Evolutionary conservation across 371 early-diverging fungal genomes (phyloP).

Genomic region (Chytridium lagenaria): DNA sequence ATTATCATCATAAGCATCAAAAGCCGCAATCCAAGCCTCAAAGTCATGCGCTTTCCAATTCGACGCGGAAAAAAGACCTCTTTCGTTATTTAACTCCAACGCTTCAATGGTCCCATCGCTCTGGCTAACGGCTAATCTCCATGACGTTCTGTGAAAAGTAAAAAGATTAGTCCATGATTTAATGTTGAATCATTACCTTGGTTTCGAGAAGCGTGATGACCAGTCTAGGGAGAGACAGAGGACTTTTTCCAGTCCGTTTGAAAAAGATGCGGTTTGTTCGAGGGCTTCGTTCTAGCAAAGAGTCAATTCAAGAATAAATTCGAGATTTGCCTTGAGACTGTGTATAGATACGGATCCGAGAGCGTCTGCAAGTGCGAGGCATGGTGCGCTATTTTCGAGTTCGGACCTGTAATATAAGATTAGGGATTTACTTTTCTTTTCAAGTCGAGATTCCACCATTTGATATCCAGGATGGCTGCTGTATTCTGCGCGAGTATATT

Average conservation of each 20-base stretch:
- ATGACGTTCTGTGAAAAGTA: conserved; percentile 1
- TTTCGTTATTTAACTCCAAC: conserved; percentile 37
- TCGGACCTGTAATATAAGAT: conserved; percentile 23
- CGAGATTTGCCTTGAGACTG: conserved; percentile 31
- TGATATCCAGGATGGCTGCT: conserved; percentile 83
- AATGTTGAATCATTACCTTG: background rate
- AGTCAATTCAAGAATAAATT: background rate
- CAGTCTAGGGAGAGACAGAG: conserved; percentile 91
- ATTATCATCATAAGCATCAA: conserved; percentile 73
- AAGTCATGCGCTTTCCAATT: conserved; percentile 80
- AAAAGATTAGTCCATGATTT: background rate
- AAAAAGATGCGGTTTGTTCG: background rate
- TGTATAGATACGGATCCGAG: conserved; percentile 64
- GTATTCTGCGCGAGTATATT: conserved; percentile 55
- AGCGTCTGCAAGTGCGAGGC: conserved; percentile 69
- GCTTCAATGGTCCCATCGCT: conserved; percentile 71
- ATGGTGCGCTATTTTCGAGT: conserved; percentile 42
- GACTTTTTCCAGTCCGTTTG: conserved; percentile 52
- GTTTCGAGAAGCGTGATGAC: conserved; percentile 64
- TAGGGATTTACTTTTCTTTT: conserved; percentile 5
- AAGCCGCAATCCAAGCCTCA: conserved; percentile 92
- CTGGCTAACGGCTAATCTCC: conserved; percentile 64
- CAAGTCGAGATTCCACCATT: conserved; percentile 63
- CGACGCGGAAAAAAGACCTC: conserved; percentile 33
- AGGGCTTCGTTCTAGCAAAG: background rate